A percentile compares a stretch with the other conserved stretches of the same genome.
These are phyloP conservation scores for Coemansia sp. DNA, from an alignment of 192 early-diverging fungal genomes.

Conservation along the genomic window DNA sequence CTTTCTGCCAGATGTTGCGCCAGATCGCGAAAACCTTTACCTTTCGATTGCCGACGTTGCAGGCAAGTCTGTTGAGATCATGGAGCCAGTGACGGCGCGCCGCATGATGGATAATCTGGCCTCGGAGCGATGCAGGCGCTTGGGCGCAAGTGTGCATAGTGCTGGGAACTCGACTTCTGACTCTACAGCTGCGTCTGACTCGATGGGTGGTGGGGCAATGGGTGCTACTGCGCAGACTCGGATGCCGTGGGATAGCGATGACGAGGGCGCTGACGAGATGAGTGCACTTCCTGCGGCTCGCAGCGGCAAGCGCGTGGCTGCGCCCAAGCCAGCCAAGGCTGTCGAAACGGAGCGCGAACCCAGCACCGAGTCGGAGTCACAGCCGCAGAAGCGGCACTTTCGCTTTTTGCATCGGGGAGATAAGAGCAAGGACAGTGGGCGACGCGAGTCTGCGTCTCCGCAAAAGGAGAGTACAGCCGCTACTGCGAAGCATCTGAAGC, in stretches of 20 bases:
- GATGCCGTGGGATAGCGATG: conserved; percentile 52
- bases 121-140: conserved; percentile 39
- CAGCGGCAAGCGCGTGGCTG: conserved; percentile 9
- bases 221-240: conserved; percentile 9
- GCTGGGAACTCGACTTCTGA: conserved; percentile 37
- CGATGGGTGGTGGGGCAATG: conserved; percentile 3
- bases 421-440: conserved; percentile 33
- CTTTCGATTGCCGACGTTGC: conserved; percentile 34
- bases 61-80: conserved; percentile 55
- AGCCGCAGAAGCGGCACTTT: conserved; percentile 47
- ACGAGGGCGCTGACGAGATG: conserved; percentile 27
- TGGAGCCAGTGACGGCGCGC: conserved; percentile 57
- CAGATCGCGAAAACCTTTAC: conserved; percentile 36
- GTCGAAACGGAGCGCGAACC: conserved; percentile 8
- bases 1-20: conserved; percentile 40
- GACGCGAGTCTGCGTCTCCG: conserved; percentile 22
- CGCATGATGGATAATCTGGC: conserved; percentile 54
- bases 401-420: conserved; percentile 46
- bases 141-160: conserved; percentile 13
- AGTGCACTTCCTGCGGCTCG: conserved; percentile 3
- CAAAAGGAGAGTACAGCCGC: conserved; percentile 14
- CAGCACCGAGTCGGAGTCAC: conserved; percentile 17
- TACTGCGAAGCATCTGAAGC: conserved; percentile 27
- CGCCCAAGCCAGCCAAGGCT: conserved; percentile 3
- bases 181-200: conserved; percentile 30